These are phyloP conservation scores for Trichopus zeylanicus DNA, from an alignment of 116 monocot genomes.

Conservation along the genomic window DNA sequence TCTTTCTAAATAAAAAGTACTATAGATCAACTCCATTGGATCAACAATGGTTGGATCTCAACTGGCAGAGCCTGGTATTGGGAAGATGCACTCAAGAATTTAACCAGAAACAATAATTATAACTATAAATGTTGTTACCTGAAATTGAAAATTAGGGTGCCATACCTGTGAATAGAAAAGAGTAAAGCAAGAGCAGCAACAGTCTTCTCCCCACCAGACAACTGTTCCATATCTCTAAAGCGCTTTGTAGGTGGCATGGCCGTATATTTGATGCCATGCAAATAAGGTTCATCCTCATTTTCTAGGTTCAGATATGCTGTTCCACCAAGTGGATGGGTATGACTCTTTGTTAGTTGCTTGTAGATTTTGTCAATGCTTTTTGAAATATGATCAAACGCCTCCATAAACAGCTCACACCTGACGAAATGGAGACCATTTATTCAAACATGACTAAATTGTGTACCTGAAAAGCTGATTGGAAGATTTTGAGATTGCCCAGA, in stretches of 20 bases:
- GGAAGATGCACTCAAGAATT: neutral
- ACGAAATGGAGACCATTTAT: neutral
- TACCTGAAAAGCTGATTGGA: neutral
- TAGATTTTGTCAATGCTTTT: constrained; percentile 85
- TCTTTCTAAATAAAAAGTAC: too few species aligned
- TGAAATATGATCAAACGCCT: constrained; percentile 92
- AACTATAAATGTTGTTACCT: neutral
- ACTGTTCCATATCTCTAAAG: constrained; percentile 98
- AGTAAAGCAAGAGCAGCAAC: constrained; percentile 95
- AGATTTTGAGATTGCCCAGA: neutral
- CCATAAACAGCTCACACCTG: constrained; percentile 89
- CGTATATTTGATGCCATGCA: constrained; percentile 96
- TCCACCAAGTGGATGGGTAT: constrained; percentile 96
- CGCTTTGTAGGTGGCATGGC: constrained; percentile 99
- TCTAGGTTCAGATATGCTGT: constrained; percentile 88
- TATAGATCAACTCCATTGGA: too few species aligned
- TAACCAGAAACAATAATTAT: neutral
- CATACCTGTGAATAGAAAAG: constrained; percentile 90
- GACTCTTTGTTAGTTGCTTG: constrained; percentile 90
- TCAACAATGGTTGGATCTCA: too few species aligned
- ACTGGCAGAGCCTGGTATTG: too few species aligned
- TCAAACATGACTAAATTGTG: neutral
- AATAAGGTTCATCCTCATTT: constrained; percentile 94
- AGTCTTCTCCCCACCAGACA: constrained; percentile 97
- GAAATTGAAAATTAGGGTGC: neutral